Conservation (phyloP, 192 early-diverging fungal species). For the Podila minutissima region DNA sequence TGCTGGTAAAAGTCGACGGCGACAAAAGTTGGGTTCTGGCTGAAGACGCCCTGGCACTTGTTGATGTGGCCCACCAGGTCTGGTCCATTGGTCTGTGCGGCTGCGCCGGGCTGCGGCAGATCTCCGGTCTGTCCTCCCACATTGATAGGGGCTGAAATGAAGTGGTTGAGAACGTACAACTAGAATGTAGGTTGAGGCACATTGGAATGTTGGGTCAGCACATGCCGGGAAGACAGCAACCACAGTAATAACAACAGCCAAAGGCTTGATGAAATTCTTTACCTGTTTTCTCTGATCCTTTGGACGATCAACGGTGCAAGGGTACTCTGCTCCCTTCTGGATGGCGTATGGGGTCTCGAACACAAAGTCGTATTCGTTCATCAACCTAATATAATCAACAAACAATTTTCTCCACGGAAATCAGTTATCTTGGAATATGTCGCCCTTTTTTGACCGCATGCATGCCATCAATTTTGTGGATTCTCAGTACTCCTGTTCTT, state of each 20-base stretch:
- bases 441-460: not conserved
- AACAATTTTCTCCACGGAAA: not conserved
- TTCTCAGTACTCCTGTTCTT: not conserved
- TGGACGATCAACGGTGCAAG: conserved; percentile 69
- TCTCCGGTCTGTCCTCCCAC: conserved; percentile 46
- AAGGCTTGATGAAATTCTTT: not conserved
- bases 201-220: conserved; percentile 20
- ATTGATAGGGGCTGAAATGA: conserved; percentile 62
- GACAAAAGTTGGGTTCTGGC: conserved; percentile 72
- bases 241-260: not conserved
- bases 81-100: conserved; percentile 61
- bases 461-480: not conserved
- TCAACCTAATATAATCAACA: conserved; percentile 52
- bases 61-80: conserved; percentile 67
- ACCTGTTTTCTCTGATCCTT: conserved; percentile 32
- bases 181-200: conserved; percentile 22
- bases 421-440: not conserved
- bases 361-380: conserved; percentile 69
- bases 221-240: not conserved
- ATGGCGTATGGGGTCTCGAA: conserved; percentile 80
- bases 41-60: conserved; percentile 58
- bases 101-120: conserved; percentile 61
- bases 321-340: conserved; percentile 54
- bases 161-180: conserved; percentile 83
- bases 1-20: conserved; percentile 81